Evolutionary conservation across 768 basidiomycete genomes (phyloP).

Genomic region (Galerina sulciceps): DNA sequence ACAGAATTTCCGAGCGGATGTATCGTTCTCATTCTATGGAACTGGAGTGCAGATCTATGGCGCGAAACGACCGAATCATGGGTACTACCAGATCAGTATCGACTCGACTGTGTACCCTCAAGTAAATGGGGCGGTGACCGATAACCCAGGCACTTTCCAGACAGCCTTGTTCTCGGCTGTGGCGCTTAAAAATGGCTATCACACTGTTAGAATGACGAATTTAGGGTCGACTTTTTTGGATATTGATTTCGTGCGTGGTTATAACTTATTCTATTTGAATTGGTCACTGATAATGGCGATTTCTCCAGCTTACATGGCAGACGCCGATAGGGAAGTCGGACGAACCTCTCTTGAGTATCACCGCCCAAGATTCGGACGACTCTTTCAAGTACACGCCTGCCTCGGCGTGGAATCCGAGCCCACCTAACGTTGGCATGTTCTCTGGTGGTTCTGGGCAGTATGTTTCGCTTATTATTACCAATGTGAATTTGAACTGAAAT

Average conservation of each 20-base stretch:
- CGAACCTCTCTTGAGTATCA: slow-evolving; percentile 28
- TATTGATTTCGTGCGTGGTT: slow-evolving; percentile 49
- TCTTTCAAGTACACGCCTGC: slow-evolving; percentile 39
- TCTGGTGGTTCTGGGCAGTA: slow-evolving; percentile 51
- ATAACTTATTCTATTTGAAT: not conserved
- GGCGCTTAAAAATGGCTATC: slow-evolving; percentile 35
- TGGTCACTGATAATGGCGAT: not conserved
- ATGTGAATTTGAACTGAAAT: not conserved
- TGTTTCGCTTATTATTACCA: slow-evolving; percentile 17
- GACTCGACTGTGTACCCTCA: slow-evolving; percentile 35
- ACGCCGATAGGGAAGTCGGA: slow-evolving; percentile 28
- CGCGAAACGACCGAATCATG: slow-evolving; percentile 51
- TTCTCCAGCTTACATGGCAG: slow-evolving; percentile 36
- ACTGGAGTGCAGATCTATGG: slow-evolving; percentile 54
- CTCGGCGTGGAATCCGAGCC: slow-evolving; percentile 35
- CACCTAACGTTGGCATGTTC: slow-evolving; percentile 41
- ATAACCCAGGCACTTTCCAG: slow-evolving; percentile 36
- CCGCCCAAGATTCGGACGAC: slow-evolving; percentile 37
- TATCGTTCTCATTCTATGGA: slow-evolving; percentile 51
- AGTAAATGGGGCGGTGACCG: slow-evolving; percentile 29
- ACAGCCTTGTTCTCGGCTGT: slow-evolving; percentile 40
- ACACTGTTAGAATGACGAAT: slow-evolving; percentile 42
- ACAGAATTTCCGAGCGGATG: slow-evolving; percentile 31
- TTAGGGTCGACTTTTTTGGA: slow-evolving; percentile 37
- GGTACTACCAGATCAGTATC: slow-evolving; percentile 44